These are phyloP conservation scores for Paramyrothecium roridum DNA, from an alignment of 2,329 filamentous ascomycete genomes.

Conservation along the genomic window DNA sequence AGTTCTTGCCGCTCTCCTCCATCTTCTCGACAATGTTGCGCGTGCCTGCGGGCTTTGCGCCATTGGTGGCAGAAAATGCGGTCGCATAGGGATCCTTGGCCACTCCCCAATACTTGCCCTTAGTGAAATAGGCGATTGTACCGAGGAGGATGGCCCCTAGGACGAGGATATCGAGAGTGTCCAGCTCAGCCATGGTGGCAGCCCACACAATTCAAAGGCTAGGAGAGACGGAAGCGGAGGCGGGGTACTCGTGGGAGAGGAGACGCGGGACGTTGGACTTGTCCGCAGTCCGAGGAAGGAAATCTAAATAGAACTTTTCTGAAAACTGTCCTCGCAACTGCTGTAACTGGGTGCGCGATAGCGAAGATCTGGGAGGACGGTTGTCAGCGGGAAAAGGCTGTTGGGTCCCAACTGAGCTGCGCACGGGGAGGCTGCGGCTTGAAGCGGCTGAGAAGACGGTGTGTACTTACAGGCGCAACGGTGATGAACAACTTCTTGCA, in stretches of 20 bases:
- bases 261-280: not conserved
- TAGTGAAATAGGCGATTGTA: slow-evolving; percentile 94
- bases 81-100: slow-evolving; percentile 84
- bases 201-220: too few species aligned
- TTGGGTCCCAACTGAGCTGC: too few species aligned
- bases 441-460: too few species aligned
- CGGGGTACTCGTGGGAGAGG: not conserved
- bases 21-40: slow-evolving; percentile 94
- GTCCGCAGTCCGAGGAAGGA: not conserved
- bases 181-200: slow-evolving; percentile 83
- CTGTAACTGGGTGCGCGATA: too few species aligned
- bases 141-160: slow-evolving; percentile 80
- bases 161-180: slow-evolving; percentile 92
- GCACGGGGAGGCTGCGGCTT: too few species aligned
- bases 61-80: slow-evolving; percentile 66
- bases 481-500: too few species aligned
- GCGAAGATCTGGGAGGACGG: too few species aligned
- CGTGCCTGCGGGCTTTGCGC: slow-evolving; percentile 76
- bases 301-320: not conserved
- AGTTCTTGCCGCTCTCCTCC: slow-evolving; percentile 94
- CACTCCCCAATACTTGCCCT: slow-evolving; percentile 89
- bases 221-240: not conserved
- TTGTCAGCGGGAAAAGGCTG: too few species aligned
- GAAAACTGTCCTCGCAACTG: too few species aligned
- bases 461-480: too few species aligned